Conservation (phyloP, 2,329 filamentous ascomycete genomes). For the Fusarium miscanthi region DNA sequence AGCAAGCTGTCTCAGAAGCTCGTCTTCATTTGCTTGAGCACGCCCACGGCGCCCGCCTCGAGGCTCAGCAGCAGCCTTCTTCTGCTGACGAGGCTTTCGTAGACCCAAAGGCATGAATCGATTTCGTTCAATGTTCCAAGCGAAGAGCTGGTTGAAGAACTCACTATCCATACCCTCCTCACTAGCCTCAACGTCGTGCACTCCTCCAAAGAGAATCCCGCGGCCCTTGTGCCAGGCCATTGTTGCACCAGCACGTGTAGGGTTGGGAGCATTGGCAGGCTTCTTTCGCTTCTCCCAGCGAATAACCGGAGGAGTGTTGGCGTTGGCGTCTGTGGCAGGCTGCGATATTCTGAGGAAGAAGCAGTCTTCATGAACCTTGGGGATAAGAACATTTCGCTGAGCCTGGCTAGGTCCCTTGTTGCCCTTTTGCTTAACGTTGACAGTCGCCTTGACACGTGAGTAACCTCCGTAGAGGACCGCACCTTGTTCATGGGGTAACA, state of each 20-base stretch:
- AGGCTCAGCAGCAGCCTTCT: constrained; percentile 65
- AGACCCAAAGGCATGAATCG: constrained; percentile 88
- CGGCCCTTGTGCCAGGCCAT: constrained; percentile 96
- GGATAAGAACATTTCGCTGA: constrained; percentile 80
- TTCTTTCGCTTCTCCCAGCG: constrained; percentile 95
- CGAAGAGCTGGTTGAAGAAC: constrained; percentile 92
- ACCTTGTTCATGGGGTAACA: constrained; percentile 89
- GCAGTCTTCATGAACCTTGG: constrained; percentile 92
- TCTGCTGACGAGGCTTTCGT: constrained; percentile 76
- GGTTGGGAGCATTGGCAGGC: constrained; percentile 88
- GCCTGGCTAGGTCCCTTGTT: constrained; percentile 69
- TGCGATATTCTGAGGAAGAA: constrained; percentile 89
- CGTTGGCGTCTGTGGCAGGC: constrained; percentile 73
- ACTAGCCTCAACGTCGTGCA: constrained; percentile 90
- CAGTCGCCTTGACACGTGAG: constrained; percentile 83
- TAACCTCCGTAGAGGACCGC: constrained; percentile 95
- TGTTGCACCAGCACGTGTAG: constrained; percentile 85
- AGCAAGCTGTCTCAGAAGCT: constrained; percentile 86
- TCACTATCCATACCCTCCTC: constrained; percentile 97
- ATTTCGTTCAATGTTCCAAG: constrained; percentile 96
- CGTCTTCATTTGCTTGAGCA: constrained; percentile 90
- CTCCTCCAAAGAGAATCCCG: constrained; percentile 92
- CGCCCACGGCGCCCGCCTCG: constrained; percentile 73
- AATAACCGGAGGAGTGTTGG: constrained; percentile 75
- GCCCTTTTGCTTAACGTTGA: constrained; percentile 64